Percentiles rank a stretch among this genome's conserved stretches.
Conservation (phyloP, 192 early-diverging fungal species). For the Bifiguratus adelaidae region DNA sequence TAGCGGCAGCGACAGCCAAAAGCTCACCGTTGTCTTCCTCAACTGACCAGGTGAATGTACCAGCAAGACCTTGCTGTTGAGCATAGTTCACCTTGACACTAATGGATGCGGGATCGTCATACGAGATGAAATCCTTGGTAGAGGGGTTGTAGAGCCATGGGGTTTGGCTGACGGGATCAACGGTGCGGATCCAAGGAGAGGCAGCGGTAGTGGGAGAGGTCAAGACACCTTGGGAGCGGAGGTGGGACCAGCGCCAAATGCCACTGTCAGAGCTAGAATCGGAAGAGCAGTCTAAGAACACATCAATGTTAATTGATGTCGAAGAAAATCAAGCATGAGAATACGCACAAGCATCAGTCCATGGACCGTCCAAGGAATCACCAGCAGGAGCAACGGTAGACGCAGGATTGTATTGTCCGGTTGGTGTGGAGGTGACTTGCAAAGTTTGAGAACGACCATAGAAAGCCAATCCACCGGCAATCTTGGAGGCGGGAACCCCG, state of each 20-base stretch:
- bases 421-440: not conserved
- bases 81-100: slow-evolving; percentile 47
- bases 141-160: slow-evolving; percentile 63
- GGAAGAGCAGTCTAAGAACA: slow-evolving; percentile 28
- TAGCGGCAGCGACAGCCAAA: slow-evolving; percentile 6
- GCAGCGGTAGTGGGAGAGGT: slow-evolving; percentile 30
- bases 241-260: slow-evolving; percentile 53
- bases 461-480: slow-evolving; percentile 47
- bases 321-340: too few relatives aligned
- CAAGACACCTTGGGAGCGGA: slow-evolving; percentile 45
- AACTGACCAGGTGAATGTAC: slow-evolving; percentile 49
- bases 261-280: slow-evolving; percentile 37
- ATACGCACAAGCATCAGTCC: too few relatives aligned
- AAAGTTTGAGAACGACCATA: slow-evolving; percentile 38
- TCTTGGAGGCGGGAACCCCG: slow-evolving; percentile 43
- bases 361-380: not conserved
- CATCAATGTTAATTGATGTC: too few relatives aligned
- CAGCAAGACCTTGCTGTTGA: slow-evolving; percentile 36
- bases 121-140: slow-evolving; percentile 52
- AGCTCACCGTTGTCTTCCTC: slow-evolving; percentile 27
- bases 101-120: slow-evolving; percentile 54
- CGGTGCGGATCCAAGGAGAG: slow-evolving; percentile 50
- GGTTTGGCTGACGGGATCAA: slow-evolving; percentile 47
- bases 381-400: not conserved
- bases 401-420: slow-evolving; percentile 3